phyloP scores from a whole-genome alignment of 176 grass and related monocot species.

The Poa pratensis region DNA sequence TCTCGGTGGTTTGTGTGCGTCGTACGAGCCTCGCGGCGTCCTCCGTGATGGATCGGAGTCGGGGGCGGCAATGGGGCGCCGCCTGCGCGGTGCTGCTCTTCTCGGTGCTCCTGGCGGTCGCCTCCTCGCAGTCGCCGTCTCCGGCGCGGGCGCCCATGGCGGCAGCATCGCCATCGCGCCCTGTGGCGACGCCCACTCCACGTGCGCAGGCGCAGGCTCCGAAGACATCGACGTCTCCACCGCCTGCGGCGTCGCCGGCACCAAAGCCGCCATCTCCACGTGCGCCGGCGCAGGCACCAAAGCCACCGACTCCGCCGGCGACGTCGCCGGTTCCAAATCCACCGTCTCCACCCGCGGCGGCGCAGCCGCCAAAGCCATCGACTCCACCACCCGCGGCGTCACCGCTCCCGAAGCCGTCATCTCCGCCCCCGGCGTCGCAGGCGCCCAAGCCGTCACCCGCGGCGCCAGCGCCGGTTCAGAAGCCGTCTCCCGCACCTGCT shows the following conservation, averaged over 20 bases:
- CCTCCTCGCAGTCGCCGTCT: slow-evolving; percentile 32
- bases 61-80: slow-evolving; percentile 10
- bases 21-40: not conserved
- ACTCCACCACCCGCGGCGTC: not conserved
- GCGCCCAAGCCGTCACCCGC: not conserved
- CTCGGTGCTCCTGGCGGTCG: not conserved
- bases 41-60: not conserved
- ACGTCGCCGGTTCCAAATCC: not conserved
- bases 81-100: slow-evolving; percentile 39
- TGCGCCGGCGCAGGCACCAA: not conserved
- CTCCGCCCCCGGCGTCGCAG: not conserved
- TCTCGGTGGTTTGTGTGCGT: not conserved
- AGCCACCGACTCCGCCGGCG: not conserved
- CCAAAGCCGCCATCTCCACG: not conserved
- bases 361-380: not conserved
- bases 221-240: not conserved
- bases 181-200: not conserved
- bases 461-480: not conserved
- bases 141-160: not conserved
- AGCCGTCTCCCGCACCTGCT: not conserved
- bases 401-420: not conserved
- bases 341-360: not conserved
- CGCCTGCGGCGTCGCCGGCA: no score
- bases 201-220: slow-evolving; percentile 9
- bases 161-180: not conserved